These are phyloP conservation scores for Hemisphaericaspora xylanilytica DNA, from an alignment of 1,139 yeast genomes.

Conservation along the genomic window DNA sequence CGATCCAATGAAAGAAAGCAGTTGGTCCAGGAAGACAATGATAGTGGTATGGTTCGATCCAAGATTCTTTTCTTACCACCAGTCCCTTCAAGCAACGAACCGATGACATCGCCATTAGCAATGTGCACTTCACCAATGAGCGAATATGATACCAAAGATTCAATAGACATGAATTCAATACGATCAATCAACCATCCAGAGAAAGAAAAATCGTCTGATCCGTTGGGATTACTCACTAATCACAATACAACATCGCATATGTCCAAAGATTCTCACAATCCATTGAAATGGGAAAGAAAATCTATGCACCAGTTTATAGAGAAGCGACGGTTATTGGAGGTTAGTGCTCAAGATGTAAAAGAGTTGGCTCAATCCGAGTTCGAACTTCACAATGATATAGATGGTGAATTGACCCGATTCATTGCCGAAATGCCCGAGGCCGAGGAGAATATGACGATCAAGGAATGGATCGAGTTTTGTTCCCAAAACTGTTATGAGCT, in stretches of 20 bases:
- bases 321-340: constrained; percentile 37
- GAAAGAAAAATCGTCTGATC: neutral
- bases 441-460: constrained; percentile 66
- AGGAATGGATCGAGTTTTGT: constrained; percentile 62
- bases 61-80: neutral
- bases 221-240: neutral
- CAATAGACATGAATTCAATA: neutral
- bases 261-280: no score
- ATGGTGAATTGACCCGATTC: constrained; percentile 62
- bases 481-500: constrained; percentile 40
- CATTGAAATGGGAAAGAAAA: constrained; percentile 10
- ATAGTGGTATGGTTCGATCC: neutral
- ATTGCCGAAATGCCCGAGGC: constrained; percentile 67
- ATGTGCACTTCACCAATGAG: constrained; percentile 8
- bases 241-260: neutral
- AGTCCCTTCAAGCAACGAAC: constrained; percentile 4
- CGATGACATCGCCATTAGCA: constrained; percentile 12
- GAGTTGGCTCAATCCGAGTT: constrained; percentile 23
- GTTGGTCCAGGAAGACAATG: neutral
- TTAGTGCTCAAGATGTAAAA: constrained; percentile 34
- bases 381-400: constrained; percentile 53
- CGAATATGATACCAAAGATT: neutral
- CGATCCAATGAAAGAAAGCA: neutral
- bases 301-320: constrained; percentile 16
- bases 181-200: neutral